Conservation (phyloP, 768 basidiomycete genomes). For the Trametes cinnabarina region DNA sequence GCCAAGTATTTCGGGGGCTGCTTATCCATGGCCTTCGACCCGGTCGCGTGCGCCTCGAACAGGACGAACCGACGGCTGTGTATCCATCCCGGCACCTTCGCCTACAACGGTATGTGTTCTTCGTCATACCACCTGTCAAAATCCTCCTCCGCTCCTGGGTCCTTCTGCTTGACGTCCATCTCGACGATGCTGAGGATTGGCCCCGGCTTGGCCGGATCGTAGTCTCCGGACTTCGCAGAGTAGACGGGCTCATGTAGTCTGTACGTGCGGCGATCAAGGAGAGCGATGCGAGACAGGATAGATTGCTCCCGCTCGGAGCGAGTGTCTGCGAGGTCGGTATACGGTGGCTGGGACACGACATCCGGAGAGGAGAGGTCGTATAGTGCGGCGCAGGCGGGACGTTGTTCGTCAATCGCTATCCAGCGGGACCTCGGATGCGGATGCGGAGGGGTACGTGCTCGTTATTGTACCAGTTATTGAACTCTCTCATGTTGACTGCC, state of each 20-base stretch:
- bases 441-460: conserved; percentile 50
- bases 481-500: conserved; percentile 25
- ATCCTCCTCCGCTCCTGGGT: conserved; percentile 30
- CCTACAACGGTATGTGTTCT: conserved; percentile 35
- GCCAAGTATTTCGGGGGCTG: conserved; percentile 5
- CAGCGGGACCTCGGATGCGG: conserved; percentile 34
- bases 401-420: conserved; percentile 31
- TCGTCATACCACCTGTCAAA: conserved; percentile 32
- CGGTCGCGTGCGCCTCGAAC: conserved; percentile 15
- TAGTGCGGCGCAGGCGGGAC: conserved; percentile 34
- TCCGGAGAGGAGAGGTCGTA: conserved; percentile 36
- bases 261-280: conserved; percentile 37
- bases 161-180: conserved; percentile 24
- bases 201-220: conserved; percentile 24
- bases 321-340: conserved; percentile 35
- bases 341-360: conserved; percentile 31
- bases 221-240: conserved; percentile 9
- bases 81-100: conserved; percentile 41
- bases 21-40: conserved; percentile 23
- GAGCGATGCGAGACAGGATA: conserved; percentile 30
- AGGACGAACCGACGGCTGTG: conserved; percentile 43
- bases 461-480: conserved; percentile 54
- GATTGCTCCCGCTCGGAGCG: conserved; percentile 29
- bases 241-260: conserved; percentile 19
- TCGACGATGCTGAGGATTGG: conserved; percentile 27